Conservation (phyloP, 805 yeast species). For the Cyberlindnera galapagoensis region DNA sequence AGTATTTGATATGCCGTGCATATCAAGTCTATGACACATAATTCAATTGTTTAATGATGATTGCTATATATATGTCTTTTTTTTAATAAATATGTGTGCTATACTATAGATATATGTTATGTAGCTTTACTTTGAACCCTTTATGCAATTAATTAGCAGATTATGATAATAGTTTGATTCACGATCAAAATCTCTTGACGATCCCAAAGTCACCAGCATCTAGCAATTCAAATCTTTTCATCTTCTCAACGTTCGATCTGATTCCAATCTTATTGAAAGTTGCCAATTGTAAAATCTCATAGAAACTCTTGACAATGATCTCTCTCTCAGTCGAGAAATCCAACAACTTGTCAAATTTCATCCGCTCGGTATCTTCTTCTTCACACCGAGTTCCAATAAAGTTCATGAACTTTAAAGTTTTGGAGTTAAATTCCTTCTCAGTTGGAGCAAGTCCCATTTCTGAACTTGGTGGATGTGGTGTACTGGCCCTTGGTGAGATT, state of each 20-base stretch:
- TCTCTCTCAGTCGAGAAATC: slow-evolving; percentile 8
- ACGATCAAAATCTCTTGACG: background rate
- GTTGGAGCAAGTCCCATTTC: background rate
- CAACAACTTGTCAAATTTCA: slow-evolving; percentile 16
- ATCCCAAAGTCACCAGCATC: slow-evolving; percentile 10
- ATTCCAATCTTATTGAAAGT: slow-evolving; percentile 16
- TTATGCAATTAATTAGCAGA: background rate
- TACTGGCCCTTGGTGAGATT: background rate
- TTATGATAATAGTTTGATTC: background rate
- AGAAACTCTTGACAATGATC: slow-evolving; percentile 21
- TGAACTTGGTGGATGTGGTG: background rate
- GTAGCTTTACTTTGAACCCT: background rate
- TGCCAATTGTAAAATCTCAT: slow-evolving; percentile 22
- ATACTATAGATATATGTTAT: background rate
- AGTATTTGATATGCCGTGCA: too few species aligned
- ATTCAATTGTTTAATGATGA: background rate
- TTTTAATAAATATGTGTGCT: background rate
- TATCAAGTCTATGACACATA: background rate
- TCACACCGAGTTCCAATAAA: slow-evolving; percentile 16
- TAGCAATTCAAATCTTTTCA: slow-evolving; percentile 5
- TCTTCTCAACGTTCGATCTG: background rate
- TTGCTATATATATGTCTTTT: background rate
- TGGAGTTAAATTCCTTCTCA: slow-evolving; percentile 2
- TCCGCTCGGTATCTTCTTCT: slow-evolving; percentile 8
- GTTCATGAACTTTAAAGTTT: slow-evolving; percentile 17